Conservation (phyloP, 2,329 filamentous ascomycete species). For the Chaetomiaceae sp. region DNA sequence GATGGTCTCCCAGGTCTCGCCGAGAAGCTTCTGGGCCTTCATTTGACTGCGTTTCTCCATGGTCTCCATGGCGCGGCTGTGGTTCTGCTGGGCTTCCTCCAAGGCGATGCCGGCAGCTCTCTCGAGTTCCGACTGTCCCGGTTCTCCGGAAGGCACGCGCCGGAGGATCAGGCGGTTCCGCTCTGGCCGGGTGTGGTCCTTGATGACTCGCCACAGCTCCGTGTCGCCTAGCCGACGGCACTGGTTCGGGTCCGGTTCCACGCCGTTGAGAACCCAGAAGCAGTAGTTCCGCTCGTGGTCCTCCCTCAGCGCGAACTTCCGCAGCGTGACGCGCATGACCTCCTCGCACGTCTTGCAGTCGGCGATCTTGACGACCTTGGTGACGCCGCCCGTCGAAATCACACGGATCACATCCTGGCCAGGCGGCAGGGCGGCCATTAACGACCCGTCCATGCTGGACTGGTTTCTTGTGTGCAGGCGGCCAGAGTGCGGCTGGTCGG, state of each 20-base stretch:
- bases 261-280: slow-evolving; percentile 86
- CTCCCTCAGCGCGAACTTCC: slow-evolving; percentile 82
- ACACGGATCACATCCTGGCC: slow-evolving; percentile 88
- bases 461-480: slow-evolving; percentile 72
- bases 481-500: slow-evolving; percentile 55
- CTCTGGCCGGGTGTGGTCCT: slow-evolving; percentile 78
- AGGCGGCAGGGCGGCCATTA: slow-evolving; percentile 78
- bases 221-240: slow-evolving; percentile 80
- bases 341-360: slow-evolving; percentile 90
- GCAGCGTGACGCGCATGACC: slow-evolving; percentile 81
- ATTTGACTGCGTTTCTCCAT: slow-evolving; percentile 73
- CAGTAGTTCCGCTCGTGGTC: slow-evolving; percentile 93
- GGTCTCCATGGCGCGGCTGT: slow-evolving; percentile 57
- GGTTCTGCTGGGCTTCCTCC: slow-evolving; percentile 75
- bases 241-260: slow-evolving; percentile 75
- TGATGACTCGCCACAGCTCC: slow-evolving; percentile 87
- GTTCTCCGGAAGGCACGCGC: slow-evolving; percentile 88
- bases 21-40: slow-evolving; percentile 85
- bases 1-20: slow-evolving; percentile 76
- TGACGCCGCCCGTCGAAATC: slow-evolving; percentile 85
- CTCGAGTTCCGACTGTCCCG: slow-evolving; percentile 79
- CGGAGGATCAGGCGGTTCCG: slow-evolving; percentile 85
- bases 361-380: slow-evolving; percentile 89
- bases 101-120: slow-evolving; percentile 83
- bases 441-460: slow-evolving; percentile 77